Conservation (phyloP, 2,329 filamentous ascomycete species). For the Fulvia fulva region DNA sequence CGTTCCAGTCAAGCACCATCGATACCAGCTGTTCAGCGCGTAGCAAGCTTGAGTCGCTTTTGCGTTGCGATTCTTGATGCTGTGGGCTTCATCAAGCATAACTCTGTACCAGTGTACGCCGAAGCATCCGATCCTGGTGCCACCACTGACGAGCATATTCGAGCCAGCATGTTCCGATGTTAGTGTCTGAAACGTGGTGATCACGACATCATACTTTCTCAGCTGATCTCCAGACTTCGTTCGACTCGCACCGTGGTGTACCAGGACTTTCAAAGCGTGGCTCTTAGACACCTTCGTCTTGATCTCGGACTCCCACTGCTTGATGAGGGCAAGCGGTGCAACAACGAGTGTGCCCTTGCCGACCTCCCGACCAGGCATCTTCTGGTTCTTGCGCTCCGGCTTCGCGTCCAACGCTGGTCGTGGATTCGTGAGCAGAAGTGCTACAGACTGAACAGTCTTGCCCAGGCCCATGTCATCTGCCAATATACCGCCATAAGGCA, state of each 20-base stretch:
- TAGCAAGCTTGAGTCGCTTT: constrained; percentile 93
- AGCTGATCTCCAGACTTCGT: constrained; percentile 75
- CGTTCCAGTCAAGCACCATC: constrained; percentile 95
- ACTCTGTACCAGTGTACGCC: constrained; percentile 92
- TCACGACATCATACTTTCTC: constrained; percentile 85
- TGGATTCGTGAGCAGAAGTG: constrained; percentile 78
- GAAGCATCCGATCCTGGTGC: constrained; percentile 76
- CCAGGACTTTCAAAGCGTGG: constrained; percentile 72
- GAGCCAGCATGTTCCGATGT: constrained; percentile 81
- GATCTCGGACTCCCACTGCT: constrained; percentile 95
- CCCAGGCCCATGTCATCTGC: constrained; percentile 97
- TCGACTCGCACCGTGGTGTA: constrained; percentile 85
- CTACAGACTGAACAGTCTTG: constrained; percentile 92
- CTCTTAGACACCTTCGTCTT: constrained; percentile 69
- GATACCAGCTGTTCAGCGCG: constrained; percentile 76
- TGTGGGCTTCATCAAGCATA: constrained; percentile 94
- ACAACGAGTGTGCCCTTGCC: constrained; percentile 85
- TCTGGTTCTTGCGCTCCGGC: constrained; percentile 58
- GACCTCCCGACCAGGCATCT: constrained; percentile 59
- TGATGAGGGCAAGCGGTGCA: constrained; percentile 87
- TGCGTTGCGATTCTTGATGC: constrained; percentile 95
- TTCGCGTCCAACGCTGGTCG: constrained; percentile 50
- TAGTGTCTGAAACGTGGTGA: constrained; percentile 94
- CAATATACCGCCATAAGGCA: constrained; percentile 89
- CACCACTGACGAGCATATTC: constrained; percentile 56